Percentiles rank a stretch among this genome's conserved stretches.
These are phyloP conservation scores for Ceratocystis huliohia DNA, from an alignment of 2,329 filamentous ascomycete species.

Conservation along the genomic window DNA sequence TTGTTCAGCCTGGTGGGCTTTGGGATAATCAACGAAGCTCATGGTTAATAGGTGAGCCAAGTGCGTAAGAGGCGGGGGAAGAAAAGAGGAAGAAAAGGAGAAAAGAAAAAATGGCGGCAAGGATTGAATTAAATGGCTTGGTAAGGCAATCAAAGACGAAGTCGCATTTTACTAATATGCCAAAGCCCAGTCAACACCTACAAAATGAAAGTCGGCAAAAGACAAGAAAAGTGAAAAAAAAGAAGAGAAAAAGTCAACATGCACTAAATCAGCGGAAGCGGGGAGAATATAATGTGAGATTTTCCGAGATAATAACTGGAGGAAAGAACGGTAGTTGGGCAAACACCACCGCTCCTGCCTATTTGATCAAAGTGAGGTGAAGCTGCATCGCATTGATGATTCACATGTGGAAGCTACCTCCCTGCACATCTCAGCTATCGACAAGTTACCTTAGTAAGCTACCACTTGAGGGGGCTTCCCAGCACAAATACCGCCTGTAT, in stretches of 20 bases:
- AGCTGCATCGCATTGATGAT: no score
- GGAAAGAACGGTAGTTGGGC: no score
- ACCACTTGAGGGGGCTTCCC: no score
- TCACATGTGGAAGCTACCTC: no score
- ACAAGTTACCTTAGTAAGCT: no score
- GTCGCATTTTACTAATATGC: background rate
- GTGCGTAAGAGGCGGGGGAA: constrained; percentile 6
- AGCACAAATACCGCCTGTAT: no score
- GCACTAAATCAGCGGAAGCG: background rate
- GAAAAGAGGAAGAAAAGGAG: background rate
- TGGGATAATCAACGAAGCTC: constrained; percentile 35
- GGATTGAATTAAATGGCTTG: background rate
- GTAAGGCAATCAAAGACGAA: background rate
- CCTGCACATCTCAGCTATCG: no score
- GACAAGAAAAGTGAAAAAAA: background rate
- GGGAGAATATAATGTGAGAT: background rate
- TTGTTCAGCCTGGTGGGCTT: constrained; percentile 28
- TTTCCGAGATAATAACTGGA: background rate
- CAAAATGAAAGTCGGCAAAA: background rate
- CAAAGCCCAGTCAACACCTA: background rate
- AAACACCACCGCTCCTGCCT: no score
- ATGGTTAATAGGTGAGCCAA: background rate
- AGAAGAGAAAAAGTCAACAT: background rate
- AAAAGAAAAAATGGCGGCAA: background rate
- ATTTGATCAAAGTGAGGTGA: no score